These are phyloP conservation scores for Volvariella surrecta DNA, from an alignment of 1,284 basidiomycete genomes.

Conservation along the genomic window DNA sequence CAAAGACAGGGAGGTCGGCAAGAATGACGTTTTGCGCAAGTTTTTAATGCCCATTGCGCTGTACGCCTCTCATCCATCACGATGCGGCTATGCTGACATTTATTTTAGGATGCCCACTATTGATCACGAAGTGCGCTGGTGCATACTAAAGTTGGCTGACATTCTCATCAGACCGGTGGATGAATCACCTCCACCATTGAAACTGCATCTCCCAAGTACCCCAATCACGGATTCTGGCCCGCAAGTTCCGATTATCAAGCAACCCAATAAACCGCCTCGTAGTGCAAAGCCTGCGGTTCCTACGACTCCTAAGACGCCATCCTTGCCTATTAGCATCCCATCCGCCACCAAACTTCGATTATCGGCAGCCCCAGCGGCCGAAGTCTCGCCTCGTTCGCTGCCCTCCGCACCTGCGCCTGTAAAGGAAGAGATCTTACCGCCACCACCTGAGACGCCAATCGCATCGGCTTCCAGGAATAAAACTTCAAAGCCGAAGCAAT, in stretches of 20 bases:
- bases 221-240: constrained; percentile 59
- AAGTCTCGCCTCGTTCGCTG: constrained; percentile 14
- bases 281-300: constrained; percentile 38
- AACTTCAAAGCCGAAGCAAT: constrained; percentile 22
- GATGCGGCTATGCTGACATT: constrained; percentile 10
- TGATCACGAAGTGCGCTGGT: constrained; percentile 87
- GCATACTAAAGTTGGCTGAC: constrained; percentile 88
- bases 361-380: constrained; percentile 20
- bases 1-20: constrained; percentile 80
- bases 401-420: constrained; percentile 16
- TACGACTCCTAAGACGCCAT: constrained; percentile 29
- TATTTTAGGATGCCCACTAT: constrained; percentile 52
- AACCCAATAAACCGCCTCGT: constrained; percentile 31
- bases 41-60: constrained; percentile 73
- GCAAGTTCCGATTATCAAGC: constrained; percentile 40
- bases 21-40: constrained; percentile 73
- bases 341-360: constrained; percentile 50
- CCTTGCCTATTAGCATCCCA: constrained; percentile 15
- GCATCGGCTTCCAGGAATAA: constrained; percentile 10
- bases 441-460: constrained; percentile 13
- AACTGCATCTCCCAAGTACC: constrained; percentile 77
- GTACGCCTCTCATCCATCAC: constrained; percentile 36
- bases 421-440: constrained; percentile 21
- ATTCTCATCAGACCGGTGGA: constrained; percentile 77
- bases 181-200: constrained; percentile 81